A percentile compares a stretch with the other conserved stretches of the same genome.
phyloP scores from a whole-genome alignment of 768 basidiomycete species.

The Mycena amicta region DNA sequence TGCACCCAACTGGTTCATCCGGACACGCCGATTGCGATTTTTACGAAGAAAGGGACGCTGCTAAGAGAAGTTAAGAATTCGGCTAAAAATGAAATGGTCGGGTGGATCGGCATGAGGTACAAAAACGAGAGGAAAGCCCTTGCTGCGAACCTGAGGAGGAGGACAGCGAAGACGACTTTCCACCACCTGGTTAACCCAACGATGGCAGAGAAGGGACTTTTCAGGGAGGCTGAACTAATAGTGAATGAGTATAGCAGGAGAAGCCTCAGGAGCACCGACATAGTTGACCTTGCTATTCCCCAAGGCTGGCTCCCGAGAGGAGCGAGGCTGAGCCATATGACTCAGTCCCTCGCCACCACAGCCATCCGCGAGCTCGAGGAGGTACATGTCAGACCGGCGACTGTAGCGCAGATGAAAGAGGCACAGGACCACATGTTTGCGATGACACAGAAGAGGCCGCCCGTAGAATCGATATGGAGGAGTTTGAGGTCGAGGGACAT shows the following conservation, averaged over 20 bases:
- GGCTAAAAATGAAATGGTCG: background rate
- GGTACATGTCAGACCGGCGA: background rate
- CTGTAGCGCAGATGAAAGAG: background rate
- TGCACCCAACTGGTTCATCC: background rate
- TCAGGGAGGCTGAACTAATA: no score
- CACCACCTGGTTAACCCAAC: no score
- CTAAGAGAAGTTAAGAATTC: background rate
- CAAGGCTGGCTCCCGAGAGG: background rate
- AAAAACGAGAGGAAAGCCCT: background rate
- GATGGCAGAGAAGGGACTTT: no score
- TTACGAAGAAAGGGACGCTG: background rate
- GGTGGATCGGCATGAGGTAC: background rate
- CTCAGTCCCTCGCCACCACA: background rate
- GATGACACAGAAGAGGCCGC: background rate
- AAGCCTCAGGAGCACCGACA: no score
- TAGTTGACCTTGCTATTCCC: background rate
- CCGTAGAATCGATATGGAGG: background rate
- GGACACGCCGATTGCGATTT: background rate
- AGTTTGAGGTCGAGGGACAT: background rate
- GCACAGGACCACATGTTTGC: background rate
- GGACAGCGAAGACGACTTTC: no score
- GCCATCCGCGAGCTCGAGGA: background rate
- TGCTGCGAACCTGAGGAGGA: no score
- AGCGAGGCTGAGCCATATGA: background rate
- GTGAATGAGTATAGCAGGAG: no score